Evolutionary conservation across 1,284 basidiomycete genomes (phyloP), one percentile per base, ranked within the genome.

Genomic region (Tilletia setariae): DNA sequence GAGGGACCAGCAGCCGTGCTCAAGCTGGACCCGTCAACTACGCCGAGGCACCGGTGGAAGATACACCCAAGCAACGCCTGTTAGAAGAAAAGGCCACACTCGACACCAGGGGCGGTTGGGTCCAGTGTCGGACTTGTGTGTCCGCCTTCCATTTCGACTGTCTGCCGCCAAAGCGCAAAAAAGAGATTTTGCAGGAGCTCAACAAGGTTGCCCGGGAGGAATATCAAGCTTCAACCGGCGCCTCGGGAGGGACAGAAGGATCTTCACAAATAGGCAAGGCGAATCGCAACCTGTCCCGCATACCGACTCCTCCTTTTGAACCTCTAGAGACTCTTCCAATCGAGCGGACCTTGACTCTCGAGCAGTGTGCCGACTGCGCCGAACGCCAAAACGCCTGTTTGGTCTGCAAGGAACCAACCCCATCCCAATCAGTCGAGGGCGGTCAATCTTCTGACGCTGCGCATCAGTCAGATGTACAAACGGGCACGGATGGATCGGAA

Each of bases 111-210:
- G 76, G 68, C 21, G 76, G 74, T 32, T 77, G 76, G 76, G 67
- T 77, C 62, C 65, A 72, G 28, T 77, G 76, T 65, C 68, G 67
- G 35, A 71, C 68, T 0, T 77, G 76, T 67, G 67, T 71, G 25
- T 72, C 71, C 23, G 67, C 71, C 9, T 73, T 69, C 68, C 76
- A 77, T 59, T 75, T 72, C 71, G 74, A 71, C 63, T 77, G 76
- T 59, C 68, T 75, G 28, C 66, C 67, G 13, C 19, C n/a, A 15
- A 65, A 65, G 25, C 56, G 68, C 25, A 72, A 73, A 47, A 69
- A 66, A 47, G 47, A 44, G 40, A 69, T 77, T 30, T 67, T 77
- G 1, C 40, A 8, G 19, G 64, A 40, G 28, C 66, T 75, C 71
- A 77, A 77, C 65, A 44, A 21, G 23, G 72, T 25, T 6, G 51